Conservation (phyloP, 208 protist species). For the Leishmania lainsoni region DNA sequence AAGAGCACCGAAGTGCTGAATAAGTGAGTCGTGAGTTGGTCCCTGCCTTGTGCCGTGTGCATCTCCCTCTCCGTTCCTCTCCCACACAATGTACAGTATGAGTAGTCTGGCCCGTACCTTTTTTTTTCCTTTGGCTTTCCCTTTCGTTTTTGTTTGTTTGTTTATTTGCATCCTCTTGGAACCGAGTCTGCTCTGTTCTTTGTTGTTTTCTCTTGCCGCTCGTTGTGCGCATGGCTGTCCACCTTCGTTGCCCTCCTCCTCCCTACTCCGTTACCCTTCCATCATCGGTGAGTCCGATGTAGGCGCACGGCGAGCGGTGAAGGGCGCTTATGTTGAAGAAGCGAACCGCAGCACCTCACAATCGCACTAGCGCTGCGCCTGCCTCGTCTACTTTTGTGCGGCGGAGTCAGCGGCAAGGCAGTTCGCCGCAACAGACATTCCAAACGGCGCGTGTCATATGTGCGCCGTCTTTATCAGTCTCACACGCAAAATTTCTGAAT, state of each 20-base stretch:
- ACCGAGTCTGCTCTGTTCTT: conserved; percentile 1
- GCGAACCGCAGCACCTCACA: not conserved
- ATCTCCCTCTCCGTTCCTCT: not conserved
- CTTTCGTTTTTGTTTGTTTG: not conserved
- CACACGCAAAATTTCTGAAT: not conserved
- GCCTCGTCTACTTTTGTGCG: not conserved
- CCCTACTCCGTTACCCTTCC: not conserved
- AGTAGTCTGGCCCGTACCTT: not conserved
- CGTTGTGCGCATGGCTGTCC: not conserved
- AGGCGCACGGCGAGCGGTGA: not conserved
- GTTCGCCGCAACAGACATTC: not conserved
- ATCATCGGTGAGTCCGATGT: not conserved
- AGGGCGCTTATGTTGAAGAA: not conserved
- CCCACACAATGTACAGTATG: not conserved
- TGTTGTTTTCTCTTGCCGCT: not conserved
- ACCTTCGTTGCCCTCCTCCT: not conserved
- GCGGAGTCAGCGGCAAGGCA: not conserved
- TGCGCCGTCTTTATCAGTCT: not conserved
- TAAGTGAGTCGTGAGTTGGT: not conserved
- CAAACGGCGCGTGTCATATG: not conserved
- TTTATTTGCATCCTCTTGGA: not conserved
- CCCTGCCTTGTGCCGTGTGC: not conserved
- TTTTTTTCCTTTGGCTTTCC: not conserved
- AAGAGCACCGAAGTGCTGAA: not conserved
- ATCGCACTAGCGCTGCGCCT: not conserved